Evolutionary conservation across 352 stramenopile species (phyloP).

Genomic region (Phytophthora colocasiae): DNA sequence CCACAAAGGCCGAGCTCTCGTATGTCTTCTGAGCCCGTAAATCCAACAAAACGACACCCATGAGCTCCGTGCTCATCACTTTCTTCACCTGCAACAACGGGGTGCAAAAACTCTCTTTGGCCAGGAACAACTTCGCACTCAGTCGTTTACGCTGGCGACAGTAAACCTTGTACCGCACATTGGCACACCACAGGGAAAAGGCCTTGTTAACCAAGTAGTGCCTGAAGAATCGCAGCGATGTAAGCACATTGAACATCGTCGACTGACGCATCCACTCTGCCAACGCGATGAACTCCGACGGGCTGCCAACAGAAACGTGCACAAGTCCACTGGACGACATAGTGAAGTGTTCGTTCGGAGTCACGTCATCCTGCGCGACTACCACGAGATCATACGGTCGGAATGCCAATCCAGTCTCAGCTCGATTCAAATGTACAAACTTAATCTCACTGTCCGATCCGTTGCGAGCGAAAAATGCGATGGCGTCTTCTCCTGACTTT

Average conservation of each 20-base stretch:
- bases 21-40: conserved; percentile 91
- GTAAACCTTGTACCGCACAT: conserved; percentile 92
- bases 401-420: conserved; percentile 73
- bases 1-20: conserved; percentile 88
- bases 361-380: conserved; percentile 79
- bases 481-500: conserved; percentile 90
- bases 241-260: conserved; percentile 96
- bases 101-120: conserved; percentile 90
- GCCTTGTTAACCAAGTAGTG: conserved; percentile 94
- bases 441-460: conserved; percentile 93
- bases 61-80: conserved; percentile 84
- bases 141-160: conserved; percentile 90
- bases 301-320: conserved; percentile 70
- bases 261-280: conserved; percentile 95
- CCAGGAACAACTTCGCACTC: conserved; percentile 85
- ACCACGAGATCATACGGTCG: conserved; percentile 94
- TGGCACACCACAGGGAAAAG: conserved; percentile 90
- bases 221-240: conserved; percentile 94
- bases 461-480: conserved; percentile 95
- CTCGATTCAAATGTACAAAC: conserved; percentile 94
- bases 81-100: conserved; percentile 92
- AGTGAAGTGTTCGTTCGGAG: conserved; percentile 89
- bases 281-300: conserved; percentile 94
- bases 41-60: conserved; percentile 86
- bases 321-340: conserved; percentile 91